Base-by-base conservation (phyloP, 2,329 filamentous ascomycete species). In the Mycosphaerella sp. region DNA sequence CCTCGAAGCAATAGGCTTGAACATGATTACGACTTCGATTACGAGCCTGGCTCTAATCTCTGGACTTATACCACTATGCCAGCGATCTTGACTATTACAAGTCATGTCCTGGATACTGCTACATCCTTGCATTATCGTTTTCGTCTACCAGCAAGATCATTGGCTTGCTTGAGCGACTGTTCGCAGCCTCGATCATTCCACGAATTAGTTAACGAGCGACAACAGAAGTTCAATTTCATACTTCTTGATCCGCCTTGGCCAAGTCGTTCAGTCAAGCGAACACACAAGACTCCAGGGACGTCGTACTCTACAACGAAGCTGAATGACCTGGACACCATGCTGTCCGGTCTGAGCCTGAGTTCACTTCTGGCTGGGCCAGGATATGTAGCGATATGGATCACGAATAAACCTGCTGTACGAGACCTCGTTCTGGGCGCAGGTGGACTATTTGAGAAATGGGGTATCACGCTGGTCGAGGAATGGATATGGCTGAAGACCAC, bases 401-500 rank as follows among this genome's bases (percentile, higher is more conserved):
- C 87, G 44, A 91, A 91, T 68, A 87, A 83, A 56, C 69, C 76
- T 2, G 73, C 73, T 14, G 64, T 80, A 12, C 71, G 79, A 17
- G 73, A 81, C 2, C 68, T 79, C 17, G 75, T 77, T 14, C 69
- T 89, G 0, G 77, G 83, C 1, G 6, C 21, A 25, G 21, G 21
- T 25, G 21, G 21, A 25, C 57, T 90, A 2, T 85, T 90, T 57
- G 75, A 78, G 6, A 68, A 73, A 30, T 89, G 85, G 85, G 83
- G 80, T 18, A 69, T 91, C 0, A 75, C 82, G 45, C 64, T 80
- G 9, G 73, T 80, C 0, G 79, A 83, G 43, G 85, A 90, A 64
- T 91, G 87, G 86, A 75, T 82, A 2, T 93, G 87, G 87, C 67
- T 90, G 43, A 93, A 93, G 66, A 76, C 85, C 9, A 87, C 87